A percentile compares a stretch with the other conserved stretches of the same genome.
phyloP scores from a whole-genome alignment of 768 basidiomycete genomes.

The Mrakia blollopis region DNA sequence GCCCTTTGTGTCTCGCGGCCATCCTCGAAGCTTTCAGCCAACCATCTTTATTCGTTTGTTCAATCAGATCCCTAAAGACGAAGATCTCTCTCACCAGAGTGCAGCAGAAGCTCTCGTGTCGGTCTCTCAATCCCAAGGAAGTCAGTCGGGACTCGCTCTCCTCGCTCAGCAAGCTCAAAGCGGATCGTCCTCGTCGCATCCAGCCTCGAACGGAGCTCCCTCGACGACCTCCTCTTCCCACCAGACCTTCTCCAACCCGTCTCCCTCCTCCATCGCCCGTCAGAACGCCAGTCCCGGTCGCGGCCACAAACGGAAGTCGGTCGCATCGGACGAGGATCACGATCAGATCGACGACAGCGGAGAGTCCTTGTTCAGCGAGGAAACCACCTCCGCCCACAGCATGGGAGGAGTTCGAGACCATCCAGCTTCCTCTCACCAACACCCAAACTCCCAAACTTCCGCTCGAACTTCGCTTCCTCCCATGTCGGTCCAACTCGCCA shows the following conservation, averaged over 20 bases:
- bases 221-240: background rate
- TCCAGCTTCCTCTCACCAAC: background rate
- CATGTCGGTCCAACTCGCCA: no score
- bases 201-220: background rate
- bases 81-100: slow-evolving; percentile 59
- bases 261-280: background rate
- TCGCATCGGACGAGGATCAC: background rate
- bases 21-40: no score
- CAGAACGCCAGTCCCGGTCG: background rate
- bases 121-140: slow-evolving; percentile 55
- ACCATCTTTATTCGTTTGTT: background rate
- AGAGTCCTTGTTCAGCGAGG: background rate
- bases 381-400: background rate
- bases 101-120: slow-evolving; percentile 83
- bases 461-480: background rate
- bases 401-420: background rate
- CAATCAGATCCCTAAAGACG: slow-evolving; percentile 2
- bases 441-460: background rate
- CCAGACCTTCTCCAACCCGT: background rate
- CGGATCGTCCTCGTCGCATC: background rate
- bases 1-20: background rate
- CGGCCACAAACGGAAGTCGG: background rate
- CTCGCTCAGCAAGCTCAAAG: background rate
- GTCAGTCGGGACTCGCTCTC: background rate
- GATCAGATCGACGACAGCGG: slow-evolving; percentile 1